A percentile compares a stretch with the other conserved stretches of the same genome.
phyloP scores from a whole-genome alignment of 2,329 filamentous ascomycete species.

The Lachnellula suecica region DNA sequence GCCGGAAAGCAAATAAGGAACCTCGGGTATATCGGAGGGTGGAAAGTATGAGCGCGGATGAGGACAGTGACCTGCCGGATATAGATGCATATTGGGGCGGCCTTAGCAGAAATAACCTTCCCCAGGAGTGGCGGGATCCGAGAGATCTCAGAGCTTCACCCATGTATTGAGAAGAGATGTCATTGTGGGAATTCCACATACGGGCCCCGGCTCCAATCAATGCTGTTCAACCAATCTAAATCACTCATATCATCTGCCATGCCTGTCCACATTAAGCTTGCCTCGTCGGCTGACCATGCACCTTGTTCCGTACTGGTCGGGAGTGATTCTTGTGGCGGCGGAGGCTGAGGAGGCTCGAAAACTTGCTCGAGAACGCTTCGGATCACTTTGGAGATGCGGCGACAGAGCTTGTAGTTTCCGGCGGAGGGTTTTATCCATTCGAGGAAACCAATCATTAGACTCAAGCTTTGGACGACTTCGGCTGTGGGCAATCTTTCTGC shows the following conservation, averaged over 20 bases:
- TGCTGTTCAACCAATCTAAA: slow-evolving; percentile 22
- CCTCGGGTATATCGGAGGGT: no score
- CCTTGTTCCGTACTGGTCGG: background rate
- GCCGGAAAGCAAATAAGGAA: no score
- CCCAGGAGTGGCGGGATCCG: no score
- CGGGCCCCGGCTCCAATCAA: slow-evolving; percentile 19
- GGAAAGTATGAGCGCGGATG: no score
- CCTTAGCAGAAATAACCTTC: no score
- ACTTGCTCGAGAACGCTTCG: slow-evolving; percentile 16
- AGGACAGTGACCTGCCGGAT: no score
- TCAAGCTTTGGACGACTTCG: slow-evolving; percentile 20
- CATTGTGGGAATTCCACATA: slow-evolving; percentile 7
- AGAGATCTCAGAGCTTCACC: no score
- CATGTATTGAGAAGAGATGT: no score
- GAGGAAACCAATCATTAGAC: slow-evolving; percentile 18
- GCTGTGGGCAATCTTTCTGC: slow-evolving; percentile 11
- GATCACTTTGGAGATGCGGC: slow-evolving; percentile 15
- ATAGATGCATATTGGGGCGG: no score
- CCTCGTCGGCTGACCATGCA: background rate
- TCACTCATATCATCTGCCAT: slow-evolving; percentile 13
- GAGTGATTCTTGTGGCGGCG: background rate
- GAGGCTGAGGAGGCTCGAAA: slow-evolving; percentile 9
- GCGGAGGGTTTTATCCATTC: slow-evolving; percentile 20
- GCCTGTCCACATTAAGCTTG: background rate
- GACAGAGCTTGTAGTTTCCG: slow-evolving; percentile 20